These are phyloP conservation scores for Cyclocybe cylindracea DNA, from an alignment of 768 basidiomycete genomes.

Conservation along the genomic window DNA sequence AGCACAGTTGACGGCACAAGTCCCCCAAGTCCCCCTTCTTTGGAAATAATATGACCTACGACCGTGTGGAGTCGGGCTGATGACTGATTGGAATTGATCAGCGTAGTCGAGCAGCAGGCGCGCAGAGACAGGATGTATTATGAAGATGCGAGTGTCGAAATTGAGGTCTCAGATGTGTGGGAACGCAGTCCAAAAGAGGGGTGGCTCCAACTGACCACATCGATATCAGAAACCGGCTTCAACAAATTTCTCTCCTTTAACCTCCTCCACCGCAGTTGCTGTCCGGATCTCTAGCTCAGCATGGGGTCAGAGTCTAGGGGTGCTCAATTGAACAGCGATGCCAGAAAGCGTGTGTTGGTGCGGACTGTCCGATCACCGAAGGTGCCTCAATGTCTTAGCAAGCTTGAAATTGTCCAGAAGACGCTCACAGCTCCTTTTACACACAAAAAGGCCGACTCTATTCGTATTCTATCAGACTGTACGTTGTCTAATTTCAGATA, in stretches of 20 bases:
- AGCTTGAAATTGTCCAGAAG: conserved; percentile 65
- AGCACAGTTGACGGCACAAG: conserved; percentile 15
- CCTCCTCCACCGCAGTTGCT: conserved; percentile 10
- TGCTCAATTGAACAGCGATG: conserved; percentile 31
- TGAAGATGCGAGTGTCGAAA: no score
- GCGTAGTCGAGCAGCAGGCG: conserved; percentile 7
- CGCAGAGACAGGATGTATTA: no score
- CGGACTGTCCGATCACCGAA: conserved; percentile 38
- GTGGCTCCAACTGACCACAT: conserved; percentile 11
- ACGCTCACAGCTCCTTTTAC: conserved; percentile 73
- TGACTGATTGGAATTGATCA: conserved; percentile 76
- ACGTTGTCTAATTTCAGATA: conserved; percentile 25
- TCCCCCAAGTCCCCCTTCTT: no score
- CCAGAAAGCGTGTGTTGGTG: conserved; percentile 38
- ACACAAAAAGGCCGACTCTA: conserved; percentile 67
- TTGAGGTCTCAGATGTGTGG: no score
- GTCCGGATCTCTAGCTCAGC: conserved; percentile 11
- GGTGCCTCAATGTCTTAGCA: conserved; percentile 35
- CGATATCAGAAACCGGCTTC: conserved; percentile 24
- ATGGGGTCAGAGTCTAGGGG: conserved; percentile 41
- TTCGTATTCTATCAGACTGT: conserved; percentile 77
- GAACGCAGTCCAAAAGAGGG: conserved; percentile 16
- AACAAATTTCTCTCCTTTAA: conserved; percentile 21
- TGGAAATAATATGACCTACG: conserved; percentile 70
- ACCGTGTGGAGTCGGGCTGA: conserved; percentile 67